Evolutionary conservation across 2,329 filamentous ascomycete species (phyloP), one percentile per base, ranked within the genome.

Genomic region (Aspergillus piperis): DNA sequence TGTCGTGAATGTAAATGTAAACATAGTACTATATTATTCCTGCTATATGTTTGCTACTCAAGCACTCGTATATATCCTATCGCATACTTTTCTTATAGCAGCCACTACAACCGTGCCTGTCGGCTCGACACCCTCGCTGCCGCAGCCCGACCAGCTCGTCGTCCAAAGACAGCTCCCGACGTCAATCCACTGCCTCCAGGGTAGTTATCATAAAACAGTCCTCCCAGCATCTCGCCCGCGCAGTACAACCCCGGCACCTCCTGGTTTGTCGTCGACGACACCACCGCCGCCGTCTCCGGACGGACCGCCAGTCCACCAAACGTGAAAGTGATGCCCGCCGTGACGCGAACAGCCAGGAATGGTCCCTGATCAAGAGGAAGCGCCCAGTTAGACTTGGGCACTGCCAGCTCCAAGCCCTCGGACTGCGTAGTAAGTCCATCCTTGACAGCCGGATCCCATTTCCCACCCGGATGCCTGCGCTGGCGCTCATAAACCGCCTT

Each of bases 381-480:
- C 0, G 87, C 87, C 88, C 87, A 90, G 64, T 90, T 90, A 0
- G 85, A 83, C 74, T 90, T 90, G 0, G 82, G 76, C 8, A 87
- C 69, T 0, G 69, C 52, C 8, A 89, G 72, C 0, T 71, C 64
- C 8, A 64, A 75, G 0, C 64, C 66, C 0, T 73, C 75, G 0
- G 85, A 86, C 63, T 86, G 83, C 5, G 87, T 89, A 0, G 86
- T 86, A 0, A 89, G 68, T 0, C 85, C 83, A 65, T 90, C 87
- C 64, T 83, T 85, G 11, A 85, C 70, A 0, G 86, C 80, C 0
- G 87, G 87, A 65, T 90, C 82, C 77, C 84, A 89, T 50, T 77
- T 78, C 10, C 62, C 63, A 0, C 72, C 64, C 0, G 80, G 77
- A 53, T 84, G 74, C 66, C 84, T 82, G 6, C 71, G 60, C 4